Evolutionary conservation across 176 grass and related monocot genomes (phyloP), one percentile per base, ranked within the genome.

Genomic region (Neostapfia colusana): DNA sequence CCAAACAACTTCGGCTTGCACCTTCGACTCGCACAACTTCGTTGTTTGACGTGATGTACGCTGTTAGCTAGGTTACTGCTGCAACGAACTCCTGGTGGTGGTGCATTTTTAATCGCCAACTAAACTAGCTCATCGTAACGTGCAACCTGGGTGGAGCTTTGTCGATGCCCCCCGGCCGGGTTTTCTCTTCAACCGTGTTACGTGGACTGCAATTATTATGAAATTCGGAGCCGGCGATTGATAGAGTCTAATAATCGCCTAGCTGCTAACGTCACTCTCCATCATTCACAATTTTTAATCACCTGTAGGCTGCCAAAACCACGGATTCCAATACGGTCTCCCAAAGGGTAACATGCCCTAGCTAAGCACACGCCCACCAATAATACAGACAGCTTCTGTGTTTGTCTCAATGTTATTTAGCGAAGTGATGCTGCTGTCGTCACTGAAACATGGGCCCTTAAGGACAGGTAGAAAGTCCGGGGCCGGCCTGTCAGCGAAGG

Each of bases 131-230:
- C 73, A 49, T 60, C 73, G n/a, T n/a, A n/a, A 78, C 80, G 85
- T 74, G 35, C 42, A 14, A 12, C 82, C 79, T 36, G 73, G 74
- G 67, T 87, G 62, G 73, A 87, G 49, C 68, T 50, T 53, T 35
- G 24, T 68, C 34, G 43, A 38, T 78, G 36, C 34, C 42, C n/a
- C n/a, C n/a, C n/a, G n/a, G n/a, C n/a, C 58, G 0, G 24, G 20
- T 26, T 9, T 63, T 84, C 39, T 58, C 44, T 39, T 77, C 67
- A 31, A 21, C 59, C 4, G n/a, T 59, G 65, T 35, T 87, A 67
- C 60, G 61, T 83, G 80, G 68, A 53, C 24, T 45, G 74, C 85
- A 74, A 63, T 43, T 50, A 54, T 54, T 54, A 10, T 54, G n/a
- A 15, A 58, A 45, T 6, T 6, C 4, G 56, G 24, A 60, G 27